Percentiles rank a stretch among this genome's conserved stretches.
Conservation (phyloP, 2,329 filamentous ascomycete genomes). For the Didymella keratinophila region DNA sequence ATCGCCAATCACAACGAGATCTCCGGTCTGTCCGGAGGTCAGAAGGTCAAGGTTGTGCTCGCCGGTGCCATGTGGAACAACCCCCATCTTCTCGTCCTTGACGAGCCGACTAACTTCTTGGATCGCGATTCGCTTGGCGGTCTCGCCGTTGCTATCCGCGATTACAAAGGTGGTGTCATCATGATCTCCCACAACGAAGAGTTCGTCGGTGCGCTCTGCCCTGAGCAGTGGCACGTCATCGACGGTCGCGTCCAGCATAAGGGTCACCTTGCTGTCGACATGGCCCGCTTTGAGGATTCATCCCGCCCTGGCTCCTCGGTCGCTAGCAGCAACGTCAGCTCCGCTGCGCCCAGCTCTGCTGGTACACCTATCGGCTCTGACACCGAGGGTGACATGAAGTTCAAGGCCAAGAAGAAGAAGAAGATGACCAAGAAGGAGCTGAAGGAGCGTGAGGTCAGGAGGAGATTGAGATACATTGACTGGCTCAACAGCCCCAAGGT, state of each 20-base stretch:
- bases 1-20: slow-evolving; percentile 99
- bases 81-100: slow-evolving; percentile 93
- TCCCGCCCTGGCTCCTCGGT: slow-evolving; percentile 69
- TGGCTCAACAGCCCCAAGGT: slow-evolving; percentile 76
- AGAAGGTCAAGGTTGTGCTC: slow-evolving; percentile 99
- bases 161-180: slow-evolving; percentile 97
- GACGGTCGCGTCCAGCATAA: slow-evolving; percentile 88
- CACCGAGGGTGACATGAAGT: slow-evolving; percentile 89
- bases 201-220: slow-evolving; percentile 93
- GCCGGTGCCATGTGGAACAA: slow-evolving; percentile 99
- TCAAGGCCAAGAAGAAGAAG: slow-evolving; percentile 93
- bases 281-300: slow-evolving; percentile 88
- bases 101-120: slow-evolving; percentile 99
- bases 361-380: slow-evolving; percentile 78
- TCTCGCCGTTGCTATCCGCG: slow-evolving; percentile 94
- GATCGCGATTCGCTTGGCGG: slow-evolving; percentile 97
- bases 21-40: slow-evolving; percentile 90
- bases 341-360: slow-evolving; percentile 52
- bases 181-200: slow-evolving; percentile 99
- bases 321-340: slow-evolving; percentile 55
- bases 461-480: slow-evolving; percentile 82
- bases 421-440: slow-evolving; percentile 97
- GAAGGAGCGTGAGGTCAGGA: slow-evolving; percentile 90
- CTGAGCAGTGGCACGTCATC: slow-evolving; percentile 94
- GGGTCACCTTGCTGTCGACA: slow-evolving; percentile 74